Evolutionary conservation across 441 rosid genomes (phyloP).

Genomic region (Eugenia klotzschiana): DNA sequence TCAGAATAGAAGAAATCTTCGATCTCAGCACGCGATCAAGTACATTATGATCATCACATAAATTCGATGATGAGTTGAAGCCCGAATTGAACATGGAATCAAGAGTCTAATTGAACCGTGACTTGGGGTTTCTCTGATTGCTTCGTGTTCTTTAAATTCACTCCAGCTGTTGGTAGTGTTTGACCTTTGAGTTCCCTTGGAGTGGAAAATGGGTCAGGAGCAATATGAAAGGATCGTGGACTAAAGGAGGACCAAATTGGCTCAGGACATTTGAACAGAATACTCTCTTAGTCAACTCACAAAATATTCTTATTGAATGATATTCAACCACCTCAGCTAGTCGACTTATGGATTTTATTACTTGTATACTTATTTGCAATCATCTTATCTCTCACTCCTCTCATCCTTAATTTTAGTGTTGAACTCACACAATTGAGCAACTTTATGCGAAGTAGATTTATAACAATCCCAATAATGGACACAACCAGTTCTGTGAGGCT

Average conservation of each 20-base stretch:
- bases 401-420: neutral
- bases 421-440: neutral
- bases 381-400: neutral
- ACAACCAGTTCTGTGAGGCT: neutral
- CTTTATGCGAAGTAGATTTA: neutral
- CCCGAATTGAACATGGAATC: slow-evolving; percentile 24
- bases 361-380: neutral
- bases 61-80: slow-evolving; percentile 15
- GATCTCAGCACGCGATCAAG: slow-evolving; percentile 58
- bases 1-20: slow-evolving; percentile 23
- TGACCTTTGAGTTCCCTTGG: slow-evolving; percentile 12
- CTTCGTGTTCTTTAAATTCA: neutral
- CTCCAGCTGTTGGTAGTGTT: neutral
- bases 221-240: slow-evolving; percentile 9
- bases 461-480: neutral
- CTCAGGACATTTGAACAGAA: neutral
- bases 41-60: slow-evolving; percentile 40
- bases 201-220: slow-evolving; percentile 35
- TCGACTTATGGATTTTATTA: neutral
- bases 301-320: neutral
- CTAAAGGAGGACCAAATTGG: neutral
- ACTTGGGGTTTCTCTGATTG: slow-evolving; percentile 16
- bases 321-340: neutral
- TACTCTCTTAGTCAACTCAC: neutral
- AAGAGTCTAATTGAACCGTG: neutral